Conservation (phyloP, 495 filamentous ascomycete species). For the Xylaria flabelliformis region DNA sequence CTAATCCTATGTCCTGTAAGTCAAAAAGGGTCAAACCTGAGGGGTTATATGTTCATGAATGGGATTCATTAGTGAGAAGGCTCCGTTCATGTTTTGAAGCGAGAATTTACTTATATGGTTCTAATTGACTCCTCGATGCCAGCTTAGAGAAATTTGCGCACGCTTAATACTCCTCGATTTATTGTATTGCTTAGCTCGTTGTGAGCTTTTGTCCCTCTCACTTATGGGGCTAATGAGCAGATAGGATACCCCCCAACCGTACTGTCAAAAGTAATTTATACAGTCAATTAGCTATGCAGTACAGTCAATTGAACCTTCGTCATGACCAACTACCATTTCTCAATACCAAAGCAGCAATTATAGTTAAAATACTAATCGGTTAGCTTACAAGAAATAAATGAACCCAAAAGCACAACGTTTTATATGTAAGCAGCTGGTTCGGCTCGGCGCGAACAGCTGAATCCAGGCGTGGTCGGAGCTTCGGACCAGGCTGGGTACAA, state of each 20-base stretch:
- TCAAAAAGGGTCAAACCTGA: too few relatives aligned
- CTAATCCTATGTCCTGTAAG: neutral
- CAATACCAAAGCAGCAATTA: neutral
- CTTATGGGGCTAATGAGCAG: neutral
- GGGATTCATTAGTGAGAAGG: neutral
- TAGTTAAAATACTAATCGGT: neutral
- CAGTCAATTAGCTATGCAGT: neutral
- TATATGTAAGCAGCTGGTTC: neutral
- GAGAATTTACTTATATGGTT: neutral
- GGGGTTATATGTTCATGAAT: too few relatives aligned
- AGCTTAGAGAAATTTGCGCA: neutral
- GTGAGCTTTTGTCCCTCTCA: neutral
- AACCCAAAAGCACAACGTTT: neutral
- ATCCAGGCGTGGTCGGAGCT: constrained; percentile 13
- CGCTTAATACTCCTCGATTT: neutral
- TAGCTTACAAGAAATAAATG: neutral
- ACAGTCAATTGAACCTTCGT: neutral
- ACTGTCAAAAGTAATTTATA: too few relatives aligned
- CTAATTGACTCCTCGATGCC: neutral
- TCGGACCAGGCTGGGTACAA: neutral
- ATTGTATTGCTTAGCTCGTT: neutral
- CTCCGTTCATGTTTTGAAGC: neutral
- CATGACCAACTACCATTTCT: neutral
- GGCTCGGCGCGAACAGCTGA: neutral
- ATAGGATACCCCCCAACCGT: too few relatives aligned